Percentiles rank a stretch among this genome's conserved stretches.
These are phyloP conservation scores for Tolypocladium tundrense DNA, from an alignment of 2,329 filamentous ascomycete species.

Conservation along the genomic window DNA sequence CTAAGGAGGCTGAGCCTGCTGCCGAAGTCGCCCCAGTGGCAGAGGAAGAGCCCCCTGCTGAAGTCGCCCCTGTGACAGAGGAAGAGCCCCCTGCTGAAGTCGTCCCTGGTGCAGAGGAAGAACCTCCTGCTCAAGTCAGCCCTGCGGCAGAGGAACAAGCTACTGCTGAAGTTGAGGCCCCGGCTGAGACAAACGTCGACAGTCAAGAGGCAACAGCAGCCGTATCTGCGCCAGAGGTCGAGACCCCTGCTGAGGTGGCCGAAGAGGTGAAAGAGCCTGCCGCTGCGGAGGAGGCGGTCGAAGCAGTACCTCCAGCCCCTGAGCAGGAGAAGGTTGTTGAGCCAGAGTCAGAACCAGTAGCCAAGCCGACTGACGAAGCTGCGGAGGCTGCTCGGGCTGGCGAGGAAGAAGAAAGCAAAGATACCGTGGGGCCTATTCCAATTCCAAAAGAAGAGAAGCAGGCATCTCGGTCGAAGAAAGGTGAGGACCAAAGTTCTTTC, in stretches of 20 bases:
- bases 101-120: not conserved
- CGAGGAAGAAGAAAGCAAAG: conserved; percentile 27
- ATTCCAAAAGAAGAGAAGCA: conserved; percentile 18
- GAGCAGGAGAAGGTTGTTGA: conserved; percentile 6
- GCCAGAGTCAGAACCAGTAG: conserved; percentile 17
- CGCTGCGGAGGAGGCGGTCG: not conserved
- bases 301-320: not conserved
- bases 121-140: not conserved
- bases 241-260: conserved; percentile 1
- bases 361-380: not conserved
- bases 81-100: not conserved
- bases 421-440: conserved; percentile 27
- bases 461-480: conserved; percentile 25
- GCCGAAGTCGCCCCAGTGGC: conserved; percentile 1
- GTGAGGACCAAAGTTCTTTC: conserved; percentile 30
- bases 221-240: not conserved
- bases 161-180: not conserved
- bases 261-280: conserved; percentile 1
- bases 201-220: not conserved
- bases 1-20: conserved; percentile 8
- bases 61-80: conserved; percentile 5
- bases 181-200: not conserved
- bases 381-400: conserved; percentile 2
- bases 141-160: not conserved
- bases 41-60: conserved; percentile 1